phyloP scores from a whole-genome alignment of 768 basidiomycete species.

The Macrocybe gigantea region DNA sequence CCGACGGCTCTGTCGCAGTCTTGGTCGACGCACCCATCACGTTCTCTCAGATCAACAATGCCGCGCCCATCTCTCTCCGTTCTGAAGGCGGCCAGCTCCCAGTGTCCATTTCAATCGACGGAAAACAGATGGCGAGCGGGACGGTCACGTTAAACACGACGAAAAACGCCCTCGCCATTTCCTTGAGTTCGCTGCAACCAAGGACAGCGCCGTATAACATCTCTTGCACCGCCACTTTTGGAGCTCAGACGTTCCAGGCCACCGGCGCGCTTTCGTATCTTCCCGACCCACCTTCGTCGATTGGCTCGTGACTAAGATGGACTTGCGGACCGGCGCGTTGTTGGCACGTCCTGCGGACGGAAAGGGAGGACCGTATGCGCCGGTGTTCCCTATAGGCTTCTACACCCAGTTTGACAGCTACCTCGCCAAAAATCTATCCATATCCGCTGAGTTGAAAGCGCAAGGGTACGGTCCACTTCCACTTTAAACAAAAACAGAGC shows the following conservation, averaged over 20 bases:
- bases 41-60: conserved; percentile 39
- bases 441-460: conserved; percentile 49
- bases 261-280: conserved; percentile 41
- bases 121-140: conserved; percentile 35
- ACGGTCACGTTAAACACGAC: conserved; percentile 46
- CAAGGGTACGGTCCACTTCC: conserved; percentile 40
- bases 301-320: conserved; percentile 62
- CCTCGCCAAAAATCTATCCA: conserved; percentile 43
- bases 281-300: conserved; percentile 38
- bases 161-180: conserved; percentile 43
- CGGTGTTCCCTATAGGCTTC: conserved; percentile 70
- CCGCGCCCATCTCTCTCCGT: conserved; percentile 31
- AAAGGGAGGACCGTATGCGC: conserved; percentile 40
- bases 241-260: conserved; percentile 37
- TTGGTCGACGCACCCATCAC: conserved; percentile 49
- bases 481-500: not conserved
- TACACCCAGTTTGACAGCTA: conserved; percentile 58
- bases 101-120: conserved; percentile 42
- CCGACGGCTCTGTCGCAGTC: conserved; percentile 27
- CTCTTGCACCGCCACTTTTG: conserved; percentile 32
- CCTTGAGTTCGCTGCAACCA: conserved; percentile 38
- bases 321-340: conserved; percentile 51
- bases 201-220: conserved; percentile 30
- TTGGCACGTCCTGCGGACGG: conserved; percentile 47
- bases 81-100: conserved; percentile 21